Conservation (phyloP, 1,139 yeast genomes). For the Hanseniaspora sp. region DNA sequence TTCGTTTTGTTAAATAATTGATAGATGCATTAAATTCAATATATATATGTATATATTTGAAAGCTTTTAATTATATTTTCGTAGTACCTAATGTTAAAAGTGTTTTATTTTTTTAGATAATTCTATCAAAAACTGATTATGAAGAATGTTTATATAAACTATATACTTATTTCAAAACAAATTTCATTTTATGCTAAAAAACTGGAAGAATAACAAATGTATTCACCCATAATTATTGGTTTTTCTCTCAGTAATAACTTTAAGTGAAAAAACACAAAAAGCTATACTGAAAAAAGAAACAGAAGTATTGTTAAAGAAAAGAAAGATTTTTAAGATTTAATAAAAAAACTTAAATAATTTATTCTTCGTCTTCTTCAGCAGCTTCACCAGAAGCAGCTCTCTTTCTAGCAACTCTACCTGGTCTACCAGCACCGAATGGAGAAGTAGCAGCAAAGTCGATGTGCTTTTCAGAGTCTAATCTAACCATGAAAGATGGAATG, state of each 20-base stretch:
- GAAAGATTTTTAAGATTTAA: background rate
- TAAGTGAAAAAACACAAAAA: no score
- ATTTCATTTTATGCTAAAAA: background rate
- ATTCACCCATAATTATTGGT: no score
- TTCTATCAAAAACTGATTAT: conserved; percentile 2
- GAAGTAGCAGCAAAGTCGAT: conserved; percentile 98
- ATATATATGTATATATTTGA: no score
- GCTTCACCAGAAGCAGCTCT: conserved; percentile 61
- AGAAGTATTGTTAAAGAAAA: background rate
- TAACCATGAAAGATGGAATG: conserved; percentile 98
- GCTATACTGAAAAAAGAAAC: background rate
- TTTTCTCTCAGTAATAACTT: no score
- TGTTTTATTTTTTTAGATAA: background rate
- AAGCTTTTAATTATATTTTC: background rate
- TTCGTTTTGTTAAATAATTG: no score
- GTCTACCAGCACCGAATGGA: conserved; percentile 99
- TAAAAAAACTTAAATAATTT: conserved; percentile 15
- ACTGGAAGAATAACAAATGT: background rate
- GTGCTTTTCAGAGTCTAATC: conserved; percentile 99
- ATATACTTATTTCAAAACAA: background rate
- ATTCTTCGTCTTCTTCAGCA: conserved; percentile 48
- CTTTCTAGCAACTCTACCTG: conserved; percentile 99
- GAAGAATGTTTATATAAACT: conserved; percentile 1
- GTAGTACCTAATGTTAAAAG: background rate
- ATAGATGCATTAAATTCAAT: no score